A percentile compares a stretch with the other conserved stretches of the same genome.
phyloP scores from a whole-genome alignment of 257 asterid genomes.

The Lithospermum erythrorhizon region DNA sequence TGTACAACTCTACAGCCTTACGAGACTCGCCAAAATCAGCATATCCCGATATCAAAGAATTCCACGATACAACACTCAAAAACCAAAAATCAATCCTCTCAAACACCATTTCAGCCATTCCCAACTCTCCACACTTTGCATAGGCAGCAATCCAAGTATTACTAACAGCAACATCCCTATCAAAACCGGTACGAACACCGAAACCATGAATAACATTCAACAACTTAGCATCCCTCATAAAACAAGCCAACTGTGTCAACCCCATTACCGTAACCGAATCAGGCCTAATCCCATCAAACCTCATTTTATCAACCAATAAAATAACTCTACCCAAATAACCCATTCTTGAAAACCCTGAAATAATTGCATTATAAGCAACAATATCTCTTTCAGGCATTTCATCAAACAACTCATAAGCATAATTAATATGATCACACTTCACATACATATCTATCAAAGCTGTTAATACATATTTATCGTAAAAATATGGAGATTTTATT shows the following conservation, averaged over 20 bases:
- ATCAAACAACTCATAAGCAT: slow-evolving; percentile 48
- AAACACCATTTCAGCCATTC: slow-evolving; percentile 38
- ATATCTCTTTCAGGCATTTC: slow-evolving; percentile 49
- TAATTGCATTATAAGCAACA: slow-evolving; percentile 57
- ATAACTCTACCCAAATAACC: slow-evolving; percentile 27
- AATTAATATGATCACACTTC: slow-evolving; percentile 32
- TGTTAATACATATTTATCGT: slow-evolving; percentile 45
- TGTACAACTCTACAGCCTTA: slow-evolving; percentile 32
- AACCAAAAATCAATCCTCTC: slow-evolving; percentile 19
- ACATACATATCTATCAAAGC: slow-evolving; percentile 48
- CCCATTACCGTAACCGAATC: slow-evolving; percentile 48
- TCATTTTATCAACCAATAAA: slow-evolving; percentile 32
- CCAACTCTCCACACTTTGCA: slow-evolving; percentile 26
- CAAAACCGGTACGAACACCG: slow-evolving; percentile 36
- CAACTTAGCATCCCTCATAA: slow-evolving; percentile 19
- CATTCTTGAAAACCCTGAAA: slow-evolving; percentile 33
- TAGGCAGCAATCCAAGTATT: slow-evolving; percentile 46
- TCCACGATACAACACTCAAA: slow-evolving; percentile 56
- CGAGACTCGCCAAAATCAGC: slow-evolving; percentile 29
- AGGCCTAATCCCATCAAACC: slow-evolving; percentile 38
- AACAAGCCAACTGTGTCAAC: slow-evolving; percentile 33
- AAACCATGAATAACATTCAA: slow-evolving; percentile 41
- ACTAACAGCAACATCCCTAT: slow-evolving; percentile 32
- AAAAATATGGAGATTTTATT: slow-evolving; percentile 25
- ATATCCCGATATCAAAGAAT: slow-evolving; percentile 52